phyloP scores from a whole-genome alignment of 768 basidiomycete species.

The Tricholoma flavovirens region DNA sequence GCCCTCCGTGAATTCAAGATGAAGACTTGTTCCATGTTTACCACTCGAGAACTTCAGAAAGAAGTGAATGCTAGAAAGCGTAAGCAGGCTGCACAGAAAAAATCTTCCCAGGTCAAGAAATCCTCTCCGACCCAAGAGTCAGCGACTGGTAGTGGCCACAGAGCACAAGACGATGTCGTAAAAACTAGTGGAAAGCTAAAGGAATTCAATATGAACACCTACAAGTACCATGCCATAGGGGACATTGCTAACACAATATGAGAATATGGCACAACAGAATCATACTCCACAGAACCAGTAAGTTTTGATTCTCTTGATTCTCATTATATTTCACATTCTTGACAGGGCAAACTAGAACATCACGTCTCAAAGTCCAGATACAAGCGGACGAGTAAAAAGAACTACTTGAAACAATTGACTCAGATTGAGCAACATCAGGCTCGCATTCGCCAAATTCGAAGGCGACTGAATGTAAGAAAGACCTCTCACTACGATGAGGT shows the following conservation, averaged over 20 bases:
- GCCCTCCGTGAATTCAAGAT: neutral
- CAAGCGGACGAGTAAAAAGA: neutral
- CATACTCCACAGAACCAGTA: neutral
- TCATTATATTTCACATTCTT: neutral
- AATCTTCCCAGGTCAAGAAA: no score
- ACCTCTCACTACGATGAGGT: neutral
- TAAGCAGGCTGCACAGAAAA: no score
- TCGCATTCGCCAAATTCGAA: neutral
- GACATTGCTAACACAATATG: neutral
- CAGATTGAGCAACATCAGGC: conserved; percentile 1
- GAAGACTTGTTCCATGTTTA: neutral
- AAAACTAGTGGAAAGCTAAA: no score
- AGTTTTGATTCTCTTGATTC: neutral
- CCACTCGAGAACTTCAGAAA: neutral
- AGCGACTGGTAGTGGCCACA: no score
- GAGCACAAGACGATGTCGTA: no score
- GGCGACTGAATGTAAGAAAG: neutral
- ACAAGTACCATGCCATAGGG: neutral
- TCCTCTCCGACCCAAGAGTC: no score
- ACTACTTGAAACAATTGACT: neutral
- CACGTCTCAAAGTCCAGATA: neutral
- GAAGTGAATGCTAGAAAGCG: neutral
- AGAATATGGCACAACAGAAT: neutral
- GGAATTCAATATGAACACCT: neutral
- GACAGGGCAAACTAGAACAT: conserved; percentile 1